Base-by-base conservation (phyloP, 2,329 filamentous ascomycete species). In the Colletotrichum sp. region DNA sequence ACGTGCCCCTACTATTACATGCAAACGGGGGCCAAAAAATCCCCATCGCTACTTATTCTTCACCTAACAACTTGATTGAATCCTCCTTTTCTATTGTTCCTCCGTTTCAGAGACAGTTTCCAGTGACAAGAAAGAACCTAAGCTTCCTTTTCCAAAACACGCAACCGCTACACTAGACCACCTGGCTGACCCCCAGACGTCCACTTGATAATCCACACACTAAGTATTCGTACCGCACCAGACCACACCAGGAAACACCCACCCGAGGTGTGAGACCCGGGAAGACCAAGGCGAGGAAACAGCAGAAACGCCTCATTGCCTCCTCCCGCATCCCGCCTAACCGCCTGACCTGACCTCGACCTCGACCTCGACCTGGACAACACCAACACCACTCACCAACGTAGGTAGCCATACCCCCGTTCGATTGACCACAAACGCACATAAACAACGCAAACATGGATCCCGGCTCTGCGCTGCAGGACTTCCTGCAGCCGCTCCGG, bases 401-500 rank as follows among this genome's bases (percentile, higher is more conserved):
- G 16, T 19, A 60, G 30, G 16, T 19, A 60, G 30, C 57, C 27
- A 36, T 34, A 22, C 60, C 15, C n/a, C n/a, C 32, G n/a, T 32
- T 32, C 32, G 30, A 15, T 16, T 52, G n/a, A 64, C 32, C 30
- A 68, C 30, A 59, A 3, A 52, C 65, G 5, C 44, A 48, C 52
- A 4, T 36, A 44, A 52, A 6, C 34, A 55, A 19, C 28, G 57
- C 44, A 39, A 48, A 32, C 66, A 75, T 75, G 69, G 69, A 75
- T 59, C 73, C 69, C 70, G 69, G 69, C 59, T 68, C 69, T 28
- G 69, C 55, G 55, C 69, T 78, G 63, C 65, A 85, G 55, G 84
- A 86, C 44, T 92, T 92, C 80, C 82, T 93, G 74, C 79, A 81
- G 72, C 90, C 90, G 25, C 84, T 93, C 22, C 82, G 81, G 27